Evolutionary conservation across 2,329 filamentous ascomycete genomes (phyloP), one percentile per base, ranked within the genome.

Genomic region (Neoscytalidium dimidiatum): DNA sequence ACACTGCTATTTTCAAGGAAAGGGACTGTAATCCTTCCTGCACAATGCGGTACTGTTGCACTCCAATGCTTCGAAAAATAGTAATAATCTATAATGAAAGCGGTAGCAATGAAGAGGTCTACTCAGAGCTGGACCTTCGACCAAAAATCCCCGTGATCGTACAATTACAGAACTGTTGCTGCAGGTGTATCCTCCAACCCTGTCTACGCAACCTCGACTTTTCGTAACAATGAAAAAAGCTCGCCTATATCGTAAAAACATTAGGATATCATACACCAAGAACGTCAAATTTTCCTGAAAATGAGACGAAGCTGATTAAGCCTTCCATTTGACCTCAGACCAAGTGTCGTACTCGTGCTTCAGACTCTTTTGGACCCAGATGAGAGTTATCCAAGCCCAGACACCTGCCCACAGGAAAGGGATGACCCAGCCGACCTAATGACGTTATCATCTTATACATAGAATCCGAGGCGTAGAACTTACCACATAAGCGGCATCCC

Each of bases 361-460:
- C 48, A 78, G 70, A 29, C 74, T 71, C 28, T 67, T 72, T 69
- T 81, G 74, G 19, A 83, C 82, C 73, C 81, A 84, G 29, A 71
- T 73, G 51, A 79, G 79, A 2, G 82, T 84, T n/a, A 77, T 70
- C 53, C 74, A 68, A 1, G 81, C 75, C 81, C 81, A 83, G 7
- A 83, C 62, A 23, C 75, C 82, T 1, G 80, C 82, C 82, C 82
- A 84, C 11, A 81, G 69, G 72, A 84, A 84, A 13, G 82, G 82
- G 4, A 80, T 70, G 4, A 78, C 73, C 82, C 82, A 84, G 23
- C 82, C 82, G 52, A 79, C 71, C 78, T 80, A 57, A 28, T 43
- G 44, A 17, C 21, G 35, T 19, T 13, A 26, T 3, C 28, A 31
- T 11, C 8, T 6, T 7, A 23, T 17, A 41, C 33, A 29, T 41